Evolutionary conservation across 108 stramenopile species (phyloP).

Genomic region (Fragilaria crotonensis): DNA sequence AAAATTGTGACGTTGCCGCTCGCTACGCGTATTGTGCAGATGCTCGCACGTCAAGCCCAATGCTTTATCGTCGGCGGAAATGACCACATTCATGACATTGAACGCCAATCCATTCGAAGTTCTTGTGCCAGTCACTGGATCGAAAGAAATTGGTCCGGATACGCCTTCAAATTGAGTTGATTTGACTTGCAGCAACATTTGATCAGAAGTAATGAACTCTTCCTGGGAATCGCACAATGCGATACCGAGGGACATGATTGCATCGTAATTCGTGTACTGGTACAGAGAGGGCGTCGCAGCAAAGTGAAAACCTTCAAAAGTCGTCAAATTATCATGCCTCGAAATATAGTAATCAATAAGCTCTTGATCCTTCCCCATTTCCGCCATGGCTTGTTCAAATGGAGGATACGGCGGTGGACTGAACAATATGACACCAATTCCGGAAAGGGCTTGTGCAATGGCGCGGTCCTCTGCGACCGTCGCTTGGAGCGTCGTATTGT

Average conservation of each 20-base stretch:
- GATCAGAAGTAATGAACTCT: neutral
- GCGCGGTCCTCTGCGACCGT: conserved; percentile 1
- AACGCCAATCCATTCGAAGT: neutral
- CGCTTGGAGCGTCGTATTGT: conserved; percentile 9
- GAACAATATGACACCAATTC: conserved; percentile 11
- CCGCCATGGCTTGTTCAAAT: conserved; percentile 12
- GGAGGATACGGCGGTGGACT: conserved; percentile 10
- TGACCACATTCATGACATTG: neutral
- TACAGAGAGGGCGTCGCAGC: neutral
- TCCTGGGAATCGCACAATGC: neutral
- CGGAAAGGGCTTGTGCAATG: conserved; percentile 13
- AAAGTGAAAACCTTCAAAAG: neutral
- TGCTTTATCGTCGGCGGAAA: neutral
- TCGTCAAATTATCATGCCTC: neutral
- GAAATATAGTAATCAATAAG: neutral
- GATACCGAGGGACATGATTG: neutral
- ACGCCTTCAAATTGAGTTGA: neutral
- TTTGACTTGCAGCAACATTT: neutral
- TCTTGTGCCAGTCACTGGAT: neutral
- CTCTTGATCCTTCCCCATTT: conserved; percentile 9
- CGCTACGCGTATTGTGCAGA: neutral
- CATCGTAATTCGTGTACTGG: neutral
- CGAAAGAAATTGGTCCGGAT: neutral
- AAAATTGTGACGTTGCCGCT: neutral
- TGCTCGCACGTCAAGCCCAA: neutral